Conservation (phyloP, 345 rosid species). For the Acer negundo region DNA sequence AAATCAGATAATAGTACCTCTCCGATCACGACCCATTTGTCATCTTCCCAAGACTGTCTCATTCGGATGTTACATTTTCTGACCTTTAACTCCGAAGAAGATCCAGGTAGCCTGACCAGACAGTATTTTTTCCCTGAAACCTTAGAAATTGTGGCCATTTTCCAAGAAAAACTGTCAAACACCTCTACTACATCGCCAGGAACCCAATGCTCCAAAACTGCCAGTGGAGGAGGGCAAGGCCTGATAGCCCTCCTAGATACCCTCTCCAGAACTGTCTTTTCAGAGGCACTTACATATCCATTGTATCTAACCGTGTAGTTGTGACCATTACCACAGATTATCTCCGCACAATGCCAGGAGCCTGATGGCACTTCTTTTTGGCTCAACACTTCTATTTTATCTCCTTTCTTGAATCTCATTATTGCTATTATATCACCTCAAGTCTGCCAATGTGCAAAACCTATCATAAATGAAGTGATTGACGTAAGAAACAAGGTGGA, state of each 20-base stretch:
- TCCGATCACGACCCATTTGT: constrained; percentile 63
- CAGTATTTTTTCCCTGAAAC: constrained; percentile 45
- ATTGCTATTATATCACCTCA: constrained; percentile 23
- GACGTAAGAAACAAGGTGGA: constrained; percentile 8
- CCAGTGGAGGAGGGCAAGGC: constrained; percentile 54
- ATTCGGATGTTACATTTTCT: constrained; percentile 47
- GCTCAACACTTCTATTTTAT: constrained; percentile 70
- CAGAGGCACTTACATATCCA: constrained; percentile 18
- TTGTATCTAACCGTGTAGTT: constrained; percentile 58
- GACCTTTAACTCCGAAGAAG: constrained; percentile 56
- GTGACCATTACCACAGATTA: constrained; percentile 63
- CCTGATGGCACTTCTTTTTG: constrained; percentile 59
- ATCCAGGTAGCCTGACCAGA: constrained; percentile 67
- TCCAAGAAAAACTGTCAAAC: constrained; percentile 65
- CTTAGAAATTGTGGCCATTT: constrained; percentile 62
- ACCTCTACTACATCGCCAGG: constrained; percentile 84
- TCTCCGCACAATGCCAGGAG: constrained; percentile 77
- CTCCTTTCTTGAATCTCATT: constrained; percentile 69
- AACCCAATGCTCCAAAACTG: constrained; percentile 46
- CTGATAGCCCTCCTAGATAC: constrained; percentile 59
- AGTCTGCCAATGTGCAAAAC: constrained; percentile 12
- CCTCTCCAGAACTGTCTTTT: constrained; percentile 33
- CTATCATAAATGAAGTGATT: constrained; percentile 25
- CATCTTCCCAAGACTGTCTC: constrained; percentile 74
- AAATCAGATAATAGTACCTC: constrained; percentile 37